phyloP scores from a whole-genome alignment of 192 early-diverging fungal species.

The Spinellus fusiger region DNA sequence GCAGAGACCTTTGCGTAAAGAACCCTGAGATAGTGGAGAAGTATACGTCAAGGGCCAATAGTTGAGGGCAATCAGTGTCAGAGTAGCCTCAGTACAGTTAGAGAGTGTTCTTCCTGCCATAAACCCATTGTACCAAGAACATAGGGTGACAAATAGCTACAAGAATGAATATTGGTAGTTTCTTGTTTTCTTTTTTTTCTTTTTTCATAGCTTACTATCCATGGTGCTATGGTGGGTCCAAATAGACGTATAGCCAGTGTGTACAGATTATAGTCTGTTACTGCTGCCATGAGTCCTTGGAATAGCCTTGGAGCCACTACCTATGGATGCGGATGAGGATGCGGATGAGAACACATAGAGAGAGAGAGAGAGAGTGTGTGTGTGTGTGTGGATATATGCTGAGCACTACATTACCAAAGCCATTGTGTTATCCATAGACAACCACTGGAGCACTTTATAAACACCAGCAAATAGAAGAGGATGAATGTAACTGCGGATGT shows the following conservation, averaged over 20 bases:
- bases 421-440: conserved; percentile 58
- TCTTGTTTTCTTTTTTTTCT: neutral
- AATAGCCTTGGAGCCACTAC: conserved; percentile 68
- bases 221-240: conserved; percentile 20
- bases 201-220: conserved; percentile 11
- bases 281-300: conserved; percentile 66
- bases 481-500: conserved; percentile 76
- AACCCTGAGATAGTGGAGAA: neutral
- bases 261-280: conserved; percentile 72
- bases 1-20: too few relatives aligned
- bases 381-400: neutral
- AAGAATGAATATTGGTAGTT: neutral
- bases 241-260: conserved; percentile 46
- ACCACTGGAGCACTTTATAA: conserved; percentile 55
- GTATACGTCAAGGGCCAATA: conserved; percentile 73
- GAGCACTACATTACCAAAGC: conserved; percentile 53
- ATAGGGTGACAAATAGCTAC: conserved; percentile 48
- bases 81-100: conserved; percentile 66
- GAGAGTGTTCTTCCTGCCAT: conserved; percentile 47
- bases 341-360: neutral
- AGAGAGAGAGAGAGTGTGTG: too few relatives aligned
- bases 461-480: conserved; percentile 78
- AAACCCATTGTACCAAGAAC: conserved; percentile 55
- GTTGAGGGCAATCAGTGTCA: conserved; percentile 71
- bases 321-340: conserved; percentile 32